Base-by-base conservation (phyloP, 2,329 filamentous ascomycete genomes). In the Sclerotinia sclerotiorum region DNA sequence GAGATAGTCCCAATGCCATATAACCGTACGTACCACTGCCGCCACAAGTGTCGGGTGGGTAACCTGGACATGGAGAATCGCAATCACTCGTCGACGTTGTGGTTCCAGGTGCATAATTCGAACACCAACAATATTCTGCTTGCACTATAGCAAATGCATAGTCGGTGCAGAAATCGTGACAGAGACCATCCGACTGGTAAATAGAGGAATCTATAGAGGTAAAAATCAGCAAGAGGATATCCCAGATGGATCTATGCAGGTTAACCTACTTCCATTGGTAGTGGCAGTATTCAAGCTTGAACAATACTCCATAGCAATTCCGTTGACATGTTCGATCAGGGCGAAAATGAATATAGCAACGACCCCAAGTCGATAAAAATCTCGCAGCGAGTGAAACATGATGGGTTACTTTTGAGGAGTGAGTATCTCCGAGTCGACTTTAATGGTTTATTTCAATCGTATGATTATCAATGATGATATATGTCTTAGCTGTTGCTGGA, bases 141-240 rank as follows among this genome's bases (percentile, higher is more conserved):
- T 92, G 85, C 1, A 93, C 81, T 60, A 94, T 82, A 72, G 89
- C 90, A 70, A 89, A 91, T 51, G 90, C 90, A 72, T 83, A 90
- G 21, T 82, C 74, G 35, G 78, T 74, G 79, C 91, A 94, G 61
- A 83, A 83, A 61, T 85, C 80, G 62, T 82, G 79, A 76, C 91
- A 94, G 17, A 88, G 83, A 42, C 90, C 90, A 73, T 92, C 88
- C 27, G 90, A 90, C 77, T 93, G 89, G 70, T 79, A 89, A 72
- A 83, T 84, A 70, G 82, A 85, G 44, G 77, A 75, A 71, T 86
- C 87, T 88, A 44, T 13, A 69, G 63, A 70, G 65, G 70, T 10
- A 69, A 51, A 51, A 24, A 65, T 69, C 49, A 69, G 67, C 27
- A 24, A 24, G 29, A 3, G 58, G 6, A 19, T 6, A 17, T 7